Evolutionary conservation across 2,329 filamentous ascomycete species (phyloP), one percentile per base, ranked within the genome.

Genomic region (Sporothrix brunneoviolacea): DNA sequence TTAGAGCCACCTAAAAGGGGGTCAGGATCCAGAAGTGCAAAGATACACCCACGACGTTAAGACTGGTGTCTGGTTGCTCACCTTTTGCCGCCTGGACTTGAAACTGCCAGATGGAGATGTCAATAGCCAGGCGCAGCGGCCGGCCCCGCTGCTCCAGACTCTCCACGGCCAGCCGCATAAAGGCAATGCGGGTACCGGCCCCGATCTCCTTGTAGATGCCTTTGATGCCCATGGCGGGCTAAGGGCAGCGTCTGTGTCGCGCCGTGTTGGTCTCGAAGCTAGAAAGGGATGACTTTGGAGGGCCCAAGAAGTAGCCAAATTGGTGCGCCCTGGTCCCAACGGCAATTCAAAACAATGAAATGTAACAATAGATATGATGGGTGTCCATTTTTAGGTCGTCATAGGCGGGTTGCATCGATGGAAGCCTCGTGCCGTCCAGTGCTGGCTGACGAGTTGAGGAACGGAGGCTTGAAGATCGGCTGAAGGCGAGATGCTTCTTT

Each of bases 81-180:
- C 81, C 89, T 70, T 83, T 82, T 16, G 87, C 87, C 13, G 88
- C 84, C 63, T 95, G 90, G 12, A 84, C 84, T 62, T 98, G 93
- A 62, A 95, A 97, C 39, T 95, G 86, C 93, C 93, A 98, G 63
- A 98, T 97, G 3, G 90, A 89, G 59, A 95, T 86, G 64, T 98
- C 93, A 57, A 98, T 86, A 35, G 93, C 93, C 41, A 98, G 75
- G 36, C 91, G 84, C 36, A 97, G 73, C 0, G 91, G 91, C 2
- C 84, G 78, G 21, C 79, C 77, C 10, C 80, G 82, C 48, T 76
- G 68, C 60, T 89, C 80, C 56, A 94, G 79, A 58, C 88, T 84
- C 42, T 90, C 80, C 40, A 90, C 76, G 27, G 91, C 86, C 45
- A 97, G 77, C 62, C 88, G 94, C 30, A 87, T 82, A 9, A 98